Conservation (phyloP, 1,284 basidiomycete genomes). For the Cystobasidiaceae sp. region DNA sequence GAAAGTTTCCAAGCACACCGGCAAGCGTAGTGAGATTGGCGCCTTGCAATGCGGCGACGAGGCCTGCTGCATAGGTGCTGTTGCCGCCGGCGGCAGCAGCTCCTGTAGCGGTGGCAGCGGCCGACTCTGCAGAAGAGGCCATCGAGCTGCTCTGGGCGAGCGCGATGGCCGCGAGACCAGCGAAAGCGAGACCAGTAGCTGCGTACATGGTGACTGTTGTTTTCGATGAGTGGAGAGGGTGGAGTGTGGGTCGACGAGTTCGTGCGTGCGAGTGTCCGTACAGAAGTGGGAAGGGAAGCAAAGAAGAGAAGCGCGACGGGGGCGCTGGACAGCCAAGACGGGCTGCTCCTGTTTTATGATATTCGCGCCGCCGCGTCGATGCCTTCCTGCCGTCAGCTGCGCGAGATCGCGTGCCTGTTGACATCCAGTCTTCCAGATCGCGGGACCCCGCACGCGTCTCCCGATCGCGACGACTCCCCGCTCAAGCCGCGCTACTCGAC, state of each 20-base stretch:
- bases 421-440: no score
- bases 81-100: neutral
- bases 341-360: no score
- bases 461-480: no score
- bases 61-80: constrained; percentile 15
- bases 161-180: neutral
- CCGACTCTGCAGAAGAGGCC: neutral
- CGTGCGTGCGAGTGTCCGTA: no score
- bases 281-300: neutral
- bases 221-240: neutral
- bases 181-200: constrained; percentile 12
- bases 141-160: neutral
- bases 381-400: no score
- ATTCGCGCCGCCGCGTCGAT: no score
- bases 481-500: no score
- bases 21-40: constrained; percentile 22
- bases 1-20: constrained; percentile 10
- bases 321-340: no score
- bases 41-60: constrained; percentile 15
- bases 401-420: no score
- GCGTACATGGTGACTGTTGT: constrained; percentile 5
- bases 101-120: neutral
- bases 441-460: no score
- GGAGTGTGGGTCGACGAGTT: neutral
- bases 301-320: no score